These are phyloP conservation scores for Rhodocollybia butyracea DNA, from an alignment of 768 basidiomycete genomes.

Conservation along the genomic window DNA sequence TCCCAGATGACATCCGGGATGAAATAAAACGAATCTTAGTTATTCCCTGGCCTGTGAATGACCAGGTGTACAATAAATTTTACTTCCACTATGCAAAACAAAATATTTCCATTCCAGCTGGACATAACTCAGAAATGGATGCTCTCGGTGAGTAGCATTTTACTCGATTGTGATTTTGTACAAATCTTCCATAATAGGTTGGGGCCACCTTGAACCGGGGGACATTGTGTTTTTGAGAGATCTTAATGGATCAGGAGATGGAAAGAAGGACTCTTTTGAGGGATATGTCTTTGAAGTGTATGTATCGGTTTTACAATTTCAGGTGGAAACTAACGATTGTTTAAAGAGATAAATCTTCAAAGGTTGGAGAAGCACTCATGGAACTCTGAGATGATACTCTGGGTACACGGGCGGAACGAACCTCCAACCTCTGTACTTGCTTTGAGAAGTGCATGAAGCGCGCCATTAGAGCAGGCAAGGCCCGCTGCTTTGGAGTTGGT, in stretches of 20 bases:
- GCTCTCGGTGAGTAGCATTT: neutral
- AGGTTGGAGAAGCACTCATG: neutral
- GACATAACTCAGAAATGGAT: neutral
- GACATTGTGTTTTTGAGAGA: neutral
- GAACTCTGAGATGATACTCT: neutral
- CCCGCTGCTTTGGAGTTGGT: neutral
- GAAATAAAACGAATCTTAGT: neutral
- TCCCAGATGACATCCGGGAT: neutral
- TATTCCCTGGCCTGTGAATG: neutral
- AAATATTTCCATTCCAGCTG: neutral
- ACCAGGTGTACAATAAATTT: neutral
- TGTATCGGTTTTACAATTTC: neutral
- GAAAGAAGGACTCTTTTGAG: neutral
- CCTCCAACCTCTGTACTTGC: too few species aligned
- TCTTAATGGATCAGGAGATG: neutral
- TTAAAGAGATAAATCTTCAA: neutral
- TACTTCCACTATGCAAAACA: neutral
- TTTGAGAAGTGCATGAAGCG: neutral
- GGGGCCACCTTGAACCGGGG: neutral
- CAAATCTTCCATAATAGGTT: neutral
- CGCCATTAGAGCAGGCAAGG: neutral
- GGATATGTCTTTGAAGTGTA: neutral
- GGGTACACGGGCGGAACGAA: too few species aligned
- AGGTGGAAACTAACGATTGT: neutral
- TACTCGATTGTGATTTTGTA: neutral